Evolutionary conservation across 2,329 filamentous ascomycete species (phyloP), one percentile per base, ranked within the genome.

Genomic region (Sarocladium oryzae): DNA sequence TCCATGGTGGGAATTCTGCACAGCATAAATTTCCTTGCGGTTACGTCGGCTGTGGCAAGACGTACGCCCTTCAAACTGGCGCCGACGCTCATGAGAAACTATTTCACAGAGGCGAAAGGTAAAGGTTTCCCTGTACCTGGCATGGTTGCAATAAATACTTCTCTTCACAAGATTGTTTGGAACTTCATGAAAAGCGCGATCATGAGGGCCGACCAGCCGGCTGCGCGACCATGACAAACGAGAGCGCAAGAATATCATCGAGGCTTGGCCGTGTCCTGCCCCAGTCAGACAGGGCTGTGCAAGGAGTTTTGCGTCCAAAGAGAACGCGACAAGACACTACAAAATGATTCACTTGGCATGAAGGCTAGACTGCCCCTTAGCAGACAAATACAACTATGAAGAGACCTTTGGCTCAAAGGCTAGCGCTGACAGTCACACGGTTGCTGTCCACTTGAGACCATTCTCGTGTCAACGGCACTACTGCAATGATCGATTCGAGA

Each of bases 241-340:
- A 38, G 36, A 38, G 36, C 36, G 16, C n/a, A n/a, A 38, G 18
- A 38, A 38, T n/a, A 38, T 38, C 36, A 21, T 38, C 36, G 36
- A 38, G 36, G 36, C 36, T n/a, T 38, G 36, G 36, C 36, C 36
- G 36, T 38, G 36, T 38, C n/a, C 36, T 38, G 36, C 36, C 15
- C 36, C 15, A 21, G 36, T 16, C 36, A n/a, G 18, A 38, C n/a
- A 38, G n/a, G 36, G 36, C 36, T 38, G 36, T 38, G 18, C 36
- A 38, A 38, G 18, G n/a, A 38, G 36, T n/a, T 38, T 38, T 38
- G 15, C 36, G 36, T 16, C 15, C 16, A 38, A 38, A 38, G 36
- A 38, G 36, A 38, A 38, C 36, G 36, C 36, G 36, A 38, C 36
- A 38, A 38, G 36, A 38, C 36, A 38, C 36, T 38, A 38, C n/a